Evolutionary conservation across 139 green algal genomes (phyloP).

Genomic region (Picochlorum sp.): DNA sequence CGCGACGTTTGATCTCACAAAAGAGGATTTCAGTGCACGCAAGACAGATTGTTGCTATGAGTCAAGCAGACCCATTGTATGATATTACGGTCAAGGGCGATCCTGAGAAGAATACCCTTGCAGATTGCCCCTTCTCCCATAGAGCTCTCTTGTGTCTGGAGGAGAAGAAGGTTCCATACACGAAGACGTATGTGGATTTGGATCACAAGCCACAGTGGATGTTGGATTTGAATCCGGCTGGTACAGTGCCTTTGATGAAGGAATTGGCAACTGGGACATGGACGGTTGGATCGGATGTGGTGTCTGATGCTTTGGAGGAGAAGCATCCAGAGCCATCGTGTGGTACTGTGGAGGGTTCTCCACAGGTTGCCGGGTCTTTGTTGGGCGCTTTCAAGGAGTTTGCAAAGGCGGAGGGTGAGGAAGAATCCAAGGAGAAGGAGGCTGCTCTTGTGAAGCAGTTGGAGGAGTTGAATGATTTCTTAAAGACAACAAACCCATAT

Average conservation of each 20-base stretch:
- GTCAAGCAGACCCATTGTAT: constrained; percentile 1
- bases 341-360: constrained; percentile 24
- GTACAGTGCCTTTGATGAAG: constrained; percentile 79
- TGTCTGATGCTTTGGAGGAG: constrained; percentile 64
- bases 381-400: constrained; percentile 59
- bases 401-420: constrained; percentile 38
- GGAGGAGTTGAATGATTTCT: constrained; percentile 28
- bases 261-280: constrained; percentile 39
- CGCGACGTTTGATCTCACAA: no score
- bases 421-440: constrained; percentile 42
- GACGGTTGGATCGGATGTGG: constrained; percentile 53
- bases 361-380: constrained; percentile 47
- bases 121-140: constrained; percentile 77
- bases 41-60: constrained; percentile 2
- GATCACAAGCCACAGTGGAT: constrained; percentile 81
- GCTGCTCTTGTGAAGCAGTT: constrained; percentile 20
- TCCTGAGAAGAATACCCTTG: constrained; percentile 30
- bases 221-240: constrained; percentile 40
- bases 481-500: constrained; percentile 34
- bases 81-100: constrained; percentile 54
- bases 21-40: not conserved
- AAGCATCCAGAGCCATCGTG: constrained; percentile 51
- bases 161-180: constrained; percentile 68
- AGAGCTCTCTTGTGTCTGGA: constrained; percentile 72
- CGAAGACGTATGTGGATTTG: constrained; percentile 63